phyloP scores from a whole-genome alignment of 768 basidiomycete genomes.

The Termitomyces sp. region DNA sequence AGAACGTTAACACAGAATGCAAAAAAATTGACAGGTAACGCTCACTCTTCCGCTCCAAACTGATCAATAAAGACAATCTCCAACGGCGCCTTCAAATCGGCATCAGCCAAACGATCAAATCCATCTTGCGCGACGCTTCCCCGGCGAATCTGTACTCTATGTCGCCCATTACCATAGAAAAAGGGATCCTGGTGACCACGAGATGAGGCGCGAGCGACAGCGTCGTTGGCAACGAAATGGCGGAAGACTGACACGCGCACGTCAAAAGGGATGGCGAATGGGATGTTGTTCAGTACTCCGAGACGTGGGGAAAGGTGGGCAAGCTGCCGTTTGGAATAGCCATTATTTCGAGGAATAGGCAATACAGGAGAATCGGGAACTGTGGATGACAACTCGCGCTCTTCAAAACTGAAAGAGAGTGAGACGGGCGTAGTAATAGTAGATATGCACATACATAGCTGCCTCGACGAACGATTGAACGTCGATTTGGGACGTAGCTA shows the following conservation, averaged over 20 bases:
- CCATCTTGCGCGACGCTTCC: constrained; percentile 84
- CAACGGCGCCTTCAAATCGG: constrained; percentile 75
- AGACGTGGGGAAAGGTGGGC: constrained; percentile 79
- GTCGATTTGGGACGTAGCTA: constrained; percentile 46
- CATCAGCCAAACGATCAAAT: constrained; percentile 75
- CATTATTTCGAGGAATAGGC: not conserved
- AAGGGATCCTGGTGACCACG: not conserved
- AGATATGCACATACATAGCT: constrained; percentile 52
- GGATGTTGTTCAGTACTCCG: constrained; percentile 91
- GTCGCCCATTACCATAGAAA: constrained; percentile 12
- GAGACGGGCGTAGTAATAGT: not conserved
- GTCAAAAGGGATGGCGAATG: constrained; percentile 92
- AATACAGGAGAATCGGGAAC: constrained; percentile 1
- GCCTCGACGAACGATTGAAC: constrained; percentile 74
- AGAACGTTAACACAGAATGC: not conserved
- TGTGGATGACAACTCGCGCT: constrained; percentile 40
- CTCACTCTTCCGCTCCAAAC: constrained; percentile 81
- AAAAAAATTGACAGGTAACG: constrained; percentile 7
- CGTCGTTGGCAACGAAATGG: constrained; percentile 71
- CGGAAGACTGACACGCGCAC: constrained; percentile 88
- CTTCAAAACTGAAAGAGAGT: constrained; percentile 47
- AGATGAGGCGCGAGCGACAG: constrained; percentile 11
- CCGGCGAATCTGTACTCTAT: constrained; percentile 57
- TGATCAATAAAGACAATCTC: constrained; percentile 92
- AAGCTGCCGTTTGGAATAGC: constrained; percentile 57